Base-by-base conservation (phyloP, 768 basidiomycete genomes). In the Lactarius sp. region DNA sequence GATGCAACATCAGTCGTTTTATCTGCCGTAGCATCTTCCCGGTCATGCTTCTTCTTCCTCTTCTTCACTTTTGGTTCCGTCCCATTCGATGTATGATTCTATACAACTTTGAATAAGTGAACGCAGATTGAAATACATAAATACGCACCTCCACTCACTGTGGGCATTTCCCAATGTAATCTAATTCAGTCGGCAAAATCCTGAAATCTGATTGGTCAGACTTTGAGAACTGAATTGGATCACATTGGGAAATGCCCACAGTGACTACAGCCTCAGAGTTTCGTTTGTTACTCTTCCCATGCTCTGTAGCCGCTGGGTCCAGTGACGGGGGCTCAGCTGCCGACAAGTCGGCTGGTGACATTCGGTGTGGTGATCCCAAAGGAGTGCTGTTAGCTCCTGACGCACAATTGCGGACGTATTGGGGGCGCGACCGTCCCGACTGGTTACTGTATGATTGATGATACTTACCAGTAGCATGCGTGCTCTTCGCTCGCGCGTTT, bases 341-440 rank as follows among this genome's bases (percentile, higher is more conserved):
- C 36, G 72, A 63, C n/a, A 73, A 70, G 53, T 68, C 66, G 56
- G 77, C 66, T 33, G 82, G 77, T 50, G 79, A 78, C 79, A 81
- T 81, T 70, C 80, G 79, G 42, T 64, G 69, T 8, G 86, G 83
- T 16, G 84, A 80, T 59, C 90, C 90, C 59, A 92, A 76, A 46
- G 88, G 90, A 37, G 82, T 87, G 70, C 73, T 81, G 69, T 92
- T 92, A 69, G 87, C 83, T 65, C 90, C 90, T 51, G 86, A 86
- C 2, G 73, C 76, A 47, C 58, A 55, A 59, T 50, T 59, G 42
- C 62, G 67, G 41, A 56, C 36, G 46, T 56, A 53, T 52, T 57
- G 62, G 42, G 1, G 56, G 52, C 59, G 63, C 50, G 46, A 56
- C 65, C 54, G 50, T 56, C 57, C 36, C 52, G 33, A 67, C 66